phyloP scores from a whole-genome alignment of 169 alveolate species.

The Plasmodium vivax region DNA sequence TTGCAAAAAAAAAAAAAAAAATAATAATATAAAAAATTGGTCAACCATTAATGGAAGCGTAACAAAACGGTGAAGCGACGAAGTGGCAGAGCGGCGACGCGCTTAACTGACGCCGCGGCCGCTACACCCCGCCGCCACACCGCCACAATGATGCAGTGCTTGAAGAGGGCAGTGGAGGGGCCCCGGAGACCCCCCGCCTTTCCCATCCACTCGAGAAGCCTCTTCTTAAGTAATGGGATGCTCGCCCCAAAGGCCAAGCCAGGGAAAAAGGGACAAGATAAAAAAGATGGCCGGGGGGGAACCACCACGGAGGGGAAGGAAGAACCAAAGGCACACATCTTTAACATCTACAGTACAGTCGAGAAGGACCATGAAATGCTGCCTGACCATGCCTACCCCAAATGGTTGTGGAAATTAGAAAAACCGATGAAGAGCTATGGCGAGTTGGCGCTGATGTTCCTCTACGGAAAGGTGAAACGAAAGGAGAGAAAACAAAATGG shows the following conservation, averaged over 20 bases:
- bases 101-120: neutral
- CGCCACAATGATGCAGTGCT: conserved; percentile 8
- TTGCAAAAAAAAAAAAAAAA: neutral
- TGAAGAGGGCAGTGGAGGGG: conserved; percentile 2
- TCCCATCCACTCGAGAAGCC: conserved; percentile 12
- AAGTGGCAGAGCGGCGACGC: neutral
- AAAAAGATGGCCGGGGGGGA: conserved; percentile 53
- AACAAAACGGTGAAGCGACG: neutral
- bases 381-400: conserved; percentile 85
- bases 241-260: conserved; percentile 66
- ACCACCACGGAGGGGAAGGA: conserved; percentile 64
- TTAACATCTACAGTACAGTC: conserved; percentile 82
- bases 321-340: conserved; percentile 77
- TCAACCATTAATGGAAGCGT: neutral
- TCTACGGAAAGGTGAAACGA: conserved; percentile 81
- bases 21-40: neutral
- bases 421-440: conserved; percentile 85
- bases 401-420: conserved; percentile 85
- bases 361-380: conserved; percentile 81
- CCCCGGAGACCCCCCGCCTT: neutral
- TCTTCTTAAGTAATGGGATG: conserved; percentile 20
- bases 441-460: conserved; percentile 83
- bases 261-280: conserved; percentile 76
- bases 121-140: neutral
- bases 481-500: neutral